These are phyloP conservation scores for Saturnispora besseyi DNA, from an alignment of 805 yeast species.

Conservation along the genomic window DNA sequence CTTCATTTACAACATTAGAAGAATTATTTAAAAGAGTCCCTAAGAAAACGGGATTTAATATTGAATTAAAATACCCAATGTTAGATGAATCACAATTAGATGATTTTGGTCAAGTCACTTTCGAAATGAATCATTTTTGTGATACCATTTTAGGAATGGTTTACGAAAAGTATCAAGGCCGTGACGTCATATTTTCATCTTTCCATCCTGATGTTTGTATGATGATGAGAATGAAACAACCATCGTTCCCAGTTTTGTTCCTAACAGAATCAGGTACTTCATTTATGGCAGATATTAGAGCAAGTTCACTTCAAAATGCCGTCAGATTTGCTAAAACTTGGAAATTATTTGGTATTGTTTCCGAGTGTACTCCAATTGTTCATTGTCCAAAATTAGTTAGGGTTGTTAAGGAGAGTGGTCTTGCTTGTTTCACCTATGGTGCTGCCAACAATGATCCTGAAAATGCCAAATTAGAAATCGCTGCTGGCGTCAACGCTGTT, in stretches of 20 bases:
- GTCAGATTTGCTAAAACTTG: constrained; percentile 84
- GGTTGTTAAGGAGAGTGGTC: constrained; percentile 84
- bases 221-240: constrained; percentile 81
- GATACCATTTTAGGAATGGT: constrained; percentile 78
- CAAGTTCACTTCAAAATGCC: constrained; percentile 82
- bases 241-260: constrained; percentile 83
- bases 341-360: constrained; percentile 86
- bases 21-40: constrained; percentile 82
- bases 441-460: constrained; percentile 75
- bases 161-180: constrained; percentile 65
- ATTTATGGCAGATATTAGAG: constrained; percentile 83
- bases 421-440: constrained; percentile 92
- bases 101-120: constrained; percentile 75
- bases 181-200: constrained; percentile 85
- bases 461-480: constrained; percentile 75
- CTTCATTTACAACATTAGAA: constrained; percentile 80
- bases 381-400: constrained; percentile 81
- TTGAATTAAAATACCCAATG: constrained; percentile 94
- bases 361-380: constrained; percentile 81
- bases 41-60: constrained; percentile 78
- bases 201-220: constrained; percentile 93
- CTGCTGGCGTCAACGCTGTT: constrained; percentile 97
- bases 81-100: constrained; percentile 85
- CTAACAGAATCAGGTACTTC: constrained; percentile 83
- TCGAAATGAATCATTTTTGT: constrained; percentile 79